Evolutionary conservation across 129 eudicot species (phyloP), one percentile per base, ranked within the genome.

Genomic region (Cynara cardunculus): DNA sequence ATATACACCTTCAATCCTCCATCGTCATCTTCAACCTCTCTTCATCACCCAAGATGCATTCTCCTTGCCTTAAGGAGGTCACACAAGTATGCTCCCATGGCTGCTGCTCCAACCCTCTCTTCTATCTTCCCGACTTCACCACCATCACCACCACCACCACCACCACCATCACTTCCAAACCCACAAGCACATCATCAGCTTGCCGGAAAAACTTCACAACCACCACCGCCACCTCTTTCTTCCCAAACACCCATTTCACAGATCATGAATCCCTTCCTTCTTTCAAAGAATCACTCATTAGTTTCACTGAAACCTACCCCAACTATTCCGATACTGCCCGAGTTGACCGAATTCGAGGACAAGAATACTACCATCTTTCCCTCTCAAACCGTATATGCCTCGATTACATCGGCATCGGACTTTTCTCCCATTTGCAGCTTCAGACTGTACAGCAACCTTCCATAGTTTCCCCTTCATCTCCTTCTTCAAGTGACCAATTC

Each of bases 321-420:
- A 82, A 84, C 34, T 94, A 88, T 64, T 78, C 89, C 1, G 92
- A 91, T 22, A 90, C 97, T 10, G 12, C 80, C 26, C 78, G 49
- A 24, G 81, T 90, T 26, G 98, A 94, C 30, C 83, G 83, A 30
- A 87, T 91, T 37, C 88, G 98, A 72, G 90, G 86, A 8, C 90
- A 83, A 5, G 97, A 94, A 24, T 94, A 88, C 66, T 19, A 70
- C 39, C 95, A 90, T 70, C 97, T 94, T 21, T 86, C 91, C 1
- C 70, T 82, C 26, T 85, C 89, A 4, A 86, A 86, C 56, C 97
- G 91, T 5, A 82, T 91, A 0, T 94, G 96, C 31, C 98, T 91
- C 24, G 97, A 94, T 83, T 94, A 94, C 34, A 94, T 91, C 28
- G 96, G 98, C 18, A 83, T 94, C 21, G 98, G 98, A 26, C 89